Base-by-base conservation (phyloP, 345 rosid species). In the Brassica incana region DNA sequence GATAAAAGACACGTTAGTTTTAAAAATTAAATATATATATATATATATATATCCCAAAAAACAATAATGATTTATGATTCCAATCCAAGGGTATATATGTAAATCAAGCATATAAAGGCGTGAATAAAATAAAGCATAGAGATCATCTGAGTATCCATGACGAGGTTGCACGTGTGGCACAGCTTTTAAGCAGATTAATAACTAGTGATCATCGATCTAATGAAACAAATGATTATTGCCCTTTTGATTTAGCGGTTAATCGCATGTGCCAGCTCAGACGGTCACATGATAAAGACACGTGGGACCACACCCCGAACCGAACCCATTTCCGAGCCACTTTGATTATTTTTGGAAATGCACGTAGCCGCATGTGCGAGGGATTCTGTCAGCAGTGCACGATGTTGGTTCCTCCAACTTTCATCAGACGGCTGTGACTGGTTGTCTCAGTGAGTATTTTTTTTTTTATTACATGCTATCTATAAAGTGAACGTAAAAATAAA, bases 261-360 rank as follows among this genome's bases (percentile, higher is more conserved):
- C 90, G 81, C 90, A 82, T 87, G 89, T 63, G 66, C 92, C 91
- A 89, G 88, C 89, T 89, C 86, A 84, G 84, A 83, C 69, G 76
- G 75, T 86, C 90, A 88, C 92, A 82, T 89, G 90, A 82, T 20
- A 7, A 33, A 60, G 66, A 65, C 59, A 77, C 61, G 77, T 25
- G 71, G 85, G 88, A 33, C 85, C 86, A 75, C 4, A 56, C 77
- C 71, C 82, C 23, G 29, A 69, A 71, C 80, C 61, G 3, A 79
- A 48, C 69, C 75, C 71, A 35, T 79, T 74, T 65, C 78, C 59
- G 56, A 69, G 45, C 70, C 69, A 27, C 60, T 71, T 78, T 32
- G 38, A 59, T 73, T 20, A 52, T n/a, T 67, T 16, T 65, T 3
- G 86, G 85, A 76, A 74, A 74, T 77, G 61, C 79, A 48, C n/a